Evolutionary conservation across 148 eudicot species (phyloP).

Genomic region (Cornus controversa): DNA sequence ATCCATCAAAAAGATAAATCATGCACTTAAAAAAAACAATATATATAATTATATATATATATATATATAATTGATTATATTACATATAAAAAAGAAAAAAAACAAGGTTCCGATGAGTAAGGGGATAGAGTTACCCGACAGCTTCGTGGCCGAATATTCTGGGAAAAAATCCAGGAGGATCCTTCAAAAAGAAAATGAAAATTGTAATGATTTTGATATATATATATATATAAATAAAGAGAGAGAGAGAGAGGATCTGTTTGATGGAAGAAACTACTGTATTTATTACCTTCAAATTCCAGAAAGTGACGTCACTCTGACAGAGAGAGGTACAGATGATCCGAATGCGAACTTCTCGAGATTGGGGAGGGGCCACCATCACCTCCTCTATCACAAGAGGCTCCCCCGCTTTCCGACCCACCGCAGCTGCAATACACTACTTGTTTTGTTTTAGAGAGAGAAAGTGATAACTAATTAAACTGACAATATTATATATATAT

Average conservation of each 20-base stretch:
- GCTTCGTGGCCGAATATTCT: conserved; percentile 91
- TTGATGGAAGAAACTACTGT: too few species aligned
- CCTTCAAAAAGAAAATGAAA: conserved; percentile 34
- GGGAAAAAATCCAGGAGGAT: conserved; percentile 62
- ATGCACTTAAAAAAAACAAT: too few species aligned
- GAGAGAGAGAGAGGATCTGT: too few species aligned
- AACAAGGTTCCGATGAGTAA: too few species aligned
- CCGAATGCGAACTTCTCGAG: conserved; percentile 69
- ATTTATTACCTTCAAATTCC: conserved; percentile 59
- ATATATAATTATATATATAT: too few species aligned
- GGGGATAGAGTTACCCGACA: conserved; percentile 51
- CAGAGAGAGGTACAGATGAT: conserved; percentile 88
- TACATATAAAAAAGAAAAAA: too few species aligned
- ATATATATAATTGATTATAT: too few species aligned
- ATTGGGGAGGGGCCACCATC: conserved; percentile 61
- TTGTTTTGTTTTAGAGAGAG: neutral
- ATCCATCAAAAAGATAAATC: too few species aligned
- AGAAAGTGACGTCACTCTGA: conserved; percentile 66
- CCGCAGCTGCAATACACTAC: conserved; percentile 78
- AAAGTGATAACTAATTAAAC: neutral
- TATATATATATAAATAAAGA: too few species aligned
- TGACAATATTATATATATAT: too few species aligned
- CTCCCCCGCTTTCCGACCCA: conserved; percentile 76
- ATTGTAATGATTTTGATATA: too few species aligned
- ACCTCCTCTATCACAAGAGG: conserved; percentile 82